A percentile compares a stretch with the other conserved stretches of the same genome.
These are phyloP conservation scores for Diaporthe australafricana DNA, from an alignment of 2,329 filamentous ascomycete genomes.

Conservation along the genomic window DNA sequence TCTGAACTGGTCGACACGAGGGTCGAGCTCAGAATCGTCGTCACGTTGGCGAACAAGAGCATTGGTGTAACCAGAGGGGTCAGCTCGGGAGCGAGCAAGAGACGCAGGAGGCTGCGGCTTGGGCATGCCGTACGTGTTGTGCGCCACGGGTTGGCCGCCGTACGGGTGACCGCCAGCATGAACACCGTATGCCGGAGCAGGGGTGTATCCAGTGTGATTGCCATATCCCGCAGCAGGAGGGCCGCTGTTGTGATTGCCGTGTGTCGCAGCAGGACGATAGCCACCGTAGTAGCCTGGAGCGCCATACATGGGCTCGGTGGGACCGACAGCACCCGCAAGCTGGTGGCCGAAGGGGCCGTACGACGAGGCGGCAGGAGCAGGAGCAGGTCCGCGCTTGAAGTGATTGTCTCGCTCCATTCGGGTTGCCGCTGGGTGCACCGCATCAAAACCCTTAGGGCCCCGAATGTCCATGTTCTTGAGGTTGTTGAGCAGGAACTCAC, in stretches of 20 bases:
- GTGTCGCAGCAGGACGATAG: conserved; percentile 17
- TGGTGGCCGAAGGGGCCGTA: conserved; percentile 20
- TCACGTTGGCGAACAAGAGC: conserved; percentile 34
- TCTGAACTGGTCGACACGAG: conserved; percentile 32
- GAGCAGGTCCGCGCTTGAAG: conserved; percentile 2
- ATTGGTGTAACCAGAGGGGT: conserved; percentile 4
- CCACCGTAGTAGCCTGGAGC: conserved; percentile 18
- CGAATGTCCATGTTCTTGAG: conserved; percentile 28
- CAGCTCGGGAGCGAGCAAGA: neutral
- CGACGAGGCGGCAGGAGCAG: neutral
- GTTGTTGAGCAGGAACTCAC: conserved; percentile 35
- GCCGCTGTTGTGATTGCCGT: no score
- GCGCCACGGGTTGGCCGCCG: neutral
- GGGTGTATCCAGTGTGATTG: neutral
- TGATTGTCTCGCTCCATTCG: conserved; percentile 20
- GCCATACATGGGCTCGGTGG: conserved; percentile 4
- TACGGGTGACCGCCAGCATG: neutral
- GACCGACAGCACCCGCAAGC: neutral
- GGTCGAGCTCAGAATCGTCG: conserved; percentile 26
- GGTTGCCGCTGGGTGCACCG: neutral
- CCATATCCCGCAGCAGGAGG: conserved; percentile 12
- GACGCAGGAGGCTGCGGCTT: neutral
- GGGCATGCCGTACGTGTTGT: conserved; percentile 15
- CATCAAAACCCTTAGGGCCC: neutral
- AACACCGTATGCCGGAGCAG: conserved; percentile 13